Conservation (phyloP, 1,284 basidiomycete species). For the Cryptococcus sp. region DNA sequence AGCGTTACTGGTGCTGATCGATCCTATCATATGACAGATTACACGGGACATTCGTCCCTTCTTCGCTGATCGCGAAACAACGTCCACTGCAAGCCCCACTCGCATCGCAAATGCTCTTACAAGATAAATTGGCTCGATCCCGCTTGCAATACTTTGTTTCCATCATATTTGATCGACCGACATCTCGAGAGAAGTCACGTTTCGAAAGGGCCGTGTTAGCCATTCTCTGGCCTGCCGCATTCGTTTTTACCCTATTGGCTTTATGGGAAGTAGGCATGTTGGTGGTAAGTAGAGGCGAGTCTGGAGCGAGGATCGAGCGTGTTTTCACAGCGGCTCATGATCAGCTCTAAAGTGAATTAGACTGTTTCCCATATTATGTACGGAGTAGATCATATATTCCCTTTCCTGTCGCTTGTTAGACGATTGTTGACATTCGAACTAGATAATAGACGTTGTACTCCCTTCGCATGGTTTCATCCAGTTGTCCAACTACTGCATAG, state of each 20-base stretch:
- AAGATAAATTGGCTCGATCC: slow-evolving; percentile 35
- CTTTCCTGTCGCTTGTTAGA: too few relatives aligned
- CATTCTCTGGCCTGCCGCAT: slow-evolving; percentile 29
- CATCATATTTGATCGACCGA: slow-evolving; percentile 35
- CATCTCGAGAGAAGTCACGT: slow-evolving; percentile 20
- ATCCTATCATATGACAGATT: slow-evolving; percentile 20
- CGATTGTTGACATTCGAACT: too few relatives aligned
- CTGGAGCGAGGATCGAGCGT: too few relatives aligned
- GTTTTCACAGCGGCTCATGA: too few relatives aligned
- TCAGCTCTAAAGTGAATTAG: too few relatives aligned
- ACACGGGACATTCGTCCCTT: slow-evolving; percentile 41
- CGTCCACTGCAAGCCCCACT: slow-evolving; percentile 17
- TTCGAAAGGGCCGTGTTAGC: slow-evolving; percentile 28
- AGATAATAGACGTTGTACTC: too few relatives aligned
- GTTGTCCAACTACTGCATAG: too few relatives aligned
- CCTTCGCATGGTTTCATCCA: too few relatives aligned
- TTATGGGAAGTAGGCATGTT: too few relatives aligned
- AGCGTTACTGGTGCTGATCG: too few relatives aligned
- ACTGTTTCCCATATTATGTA: too few relatives aligned
- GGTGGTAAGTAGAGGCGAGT: neutral
- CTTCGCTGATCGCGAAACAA: slow-evolving; percentile 24
- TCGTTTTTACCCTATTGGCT: slow-evolving; percentile 22
- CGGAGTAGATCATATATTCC: too few relatives aligned
- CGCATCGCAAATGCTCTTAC: slow-evolving; percentile 29
- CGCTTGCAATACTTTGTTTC: slow-evolving; percentile 37